Evolutionary conservation across 352 stramenopile species (phyloP).

Genomic region (Pythium rishiriense): DNA sequence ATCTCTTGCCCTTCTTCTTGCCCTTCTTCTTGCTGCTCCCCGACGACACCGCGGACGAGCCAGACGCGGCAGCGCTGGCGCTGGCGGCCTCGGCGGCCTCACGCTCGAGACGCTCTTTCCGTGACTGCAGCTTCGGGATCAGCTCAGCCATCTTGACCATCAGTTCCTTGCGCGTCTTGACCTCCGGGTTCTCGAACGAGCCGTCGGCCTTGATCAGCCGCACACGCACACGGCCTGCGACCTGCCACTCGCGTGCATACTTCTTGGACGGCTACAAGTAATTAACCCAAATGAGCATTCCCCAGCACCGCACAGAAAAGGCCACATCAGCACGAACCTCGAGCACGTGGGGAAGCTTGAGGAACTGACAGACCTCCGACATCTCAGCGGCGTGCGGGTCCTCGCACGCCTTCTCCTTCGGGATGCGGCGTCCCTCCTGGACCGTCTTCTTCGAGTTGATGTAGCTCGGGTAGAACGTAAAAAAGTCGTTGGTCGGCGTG

Average conservation of each 20-base stretch:
- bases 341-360: conserved; percentile 79
- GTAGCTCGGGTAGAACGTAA: conserved; percentile 88
- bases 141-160: conserved; percentile 89
- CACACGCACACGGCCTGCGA: conserved; percentile 71
- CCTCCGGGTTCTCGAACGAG: conserved; percentile 61
- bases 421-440: conserved; percentile 72
- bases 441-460: conserved; percentile 85
- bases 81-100: conserved; percentile 59
- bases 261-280: conserved; percentile 74
- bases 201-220: conserved; percentile 66
- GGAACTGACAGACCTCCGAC: conserved; percentile 81
- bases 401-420: conserved; percentile 65
- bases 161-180: conserved; percentile 66
- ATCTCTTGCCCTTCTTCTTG: conserved; percentile 86
- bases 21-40: conserved; percentile 80
- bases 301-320: not conserved
- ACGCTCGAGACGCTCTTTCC: conserved; percentile 73
- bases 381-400: conserved; percentile 77
- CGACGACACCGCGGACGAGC: conserved; percentile 32
- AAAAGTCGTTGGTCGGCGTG: conserved; percentile 53
- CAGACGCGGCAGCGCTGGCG: conserved; percentile 20
- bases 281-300: too few species aligned
- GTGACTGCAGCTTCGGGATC: conserved; percentile 82
- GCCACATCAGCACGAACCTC: conserved; percentile 38
- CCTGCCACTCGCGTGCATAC: conserved; percentile 78